These are phyloP conservation scores for Trichosporon sp. DNA, from an alignment of 1,284 basidiomycete species.

Conservation along the genomic window DNA sequence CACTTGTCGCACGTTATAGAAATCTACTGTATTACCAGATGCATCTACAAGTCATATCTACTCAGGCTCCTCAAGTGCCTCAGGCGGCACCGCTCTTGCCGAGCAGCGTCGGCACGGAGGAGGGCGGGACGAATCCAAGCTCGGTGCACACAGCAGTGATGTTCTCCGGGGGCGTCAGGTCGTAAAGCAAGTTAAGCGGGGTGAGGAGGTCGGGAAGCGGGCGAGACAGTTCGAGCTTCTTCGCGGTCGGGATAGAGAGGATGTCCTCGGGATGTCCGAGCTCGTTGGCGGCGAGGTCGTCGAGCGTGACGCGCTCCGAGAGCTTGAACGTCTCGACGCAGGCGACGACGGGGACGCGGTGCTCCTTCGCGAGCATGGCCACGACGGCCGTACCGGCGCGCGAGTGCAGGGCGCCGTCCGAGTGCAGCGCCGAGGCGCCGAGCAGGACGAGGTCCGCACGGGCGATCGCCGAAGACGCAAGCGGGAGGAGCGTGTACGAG, in stretches of 20 bases:
- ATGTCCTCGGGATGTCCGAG: constrained; percentile 57
- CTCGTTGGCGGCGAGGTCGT: constrained; percentile 95
- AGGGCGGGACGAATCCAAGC: constrained; percentile 77
- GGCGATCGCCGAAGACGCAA: constrained; percentile 75
- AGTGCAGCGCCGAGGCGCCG: constrained; percentile 88
- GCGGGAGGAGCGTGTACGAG: constrained; percentile 87
- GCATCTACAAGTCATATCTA: background rate
- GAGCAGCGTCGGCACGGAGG: constrained; percentile 50
- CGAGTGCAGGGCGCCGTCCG: constrained; percentile 91
- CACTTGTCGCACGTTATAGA: constrained; percentile 63
- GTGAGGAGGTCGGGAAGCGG: constrained; percentile 51
- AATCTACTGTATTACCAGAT: constrained; percentile 4
- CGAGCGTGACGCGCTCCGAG: constrained; percentile 84
- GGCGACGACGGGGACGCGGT: constrained; percentile 86
- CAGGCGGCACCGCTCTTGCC: constrained; percentile 24
- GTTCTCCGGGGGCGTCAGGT: constrained; percentile 78
- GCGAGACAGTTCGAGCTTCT: constrained; percentile 11
- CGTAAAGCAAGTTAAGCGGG: constrained; percentile 78
- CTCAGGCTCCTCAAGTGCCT: background rate
- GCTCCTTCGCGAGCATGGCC: constrained; percentile 88
- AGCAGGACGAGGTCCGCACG: constrained; percentile 74
- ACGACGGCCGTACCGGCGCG: constrained; percentile 92
- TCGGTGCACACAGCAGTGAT: constrained; percentile 96
- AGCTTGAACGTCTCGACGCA: constrained; percentile 99
- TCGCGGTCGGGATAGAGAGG: constrained; percentile 23